A percentile compares a stretch with the other conserved stretches of the same genome.
These are phyloP conservation scores for Aspergillus ruber DNA, from an alignment of 2,329 filamentous ascomycete genomes.

Conservation along the genomic window DNA sequence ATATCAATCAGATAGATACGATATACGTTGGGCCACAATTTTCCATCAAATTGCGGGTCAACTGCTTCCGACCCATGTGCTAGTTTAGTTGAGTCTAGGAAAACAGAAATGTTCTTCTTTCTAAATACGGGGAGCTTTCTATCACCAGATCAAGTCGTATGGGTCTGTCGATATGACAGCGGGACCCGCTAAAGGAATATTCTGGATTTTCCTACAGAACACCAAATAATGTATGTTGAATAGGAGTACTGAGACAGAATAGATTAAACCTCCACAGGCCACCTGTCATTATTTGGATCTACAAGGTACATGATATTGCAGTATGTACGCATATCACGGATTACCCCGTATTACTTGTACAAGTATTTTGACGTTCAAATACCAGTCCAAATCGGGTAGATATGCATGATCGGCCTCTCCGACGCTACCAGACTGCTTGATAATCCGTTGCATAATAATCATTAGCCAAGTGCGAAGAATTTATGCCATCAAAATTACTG, in stretches of 20 bases:
- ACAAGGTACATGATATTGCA: background rate
- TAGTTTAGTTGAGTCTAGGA: no score
- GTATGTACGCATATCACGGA: background rate
- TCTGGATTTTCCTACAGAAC: background rate
- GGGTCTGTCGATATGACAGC: background rate
- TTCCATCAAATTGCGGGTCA: background rate
- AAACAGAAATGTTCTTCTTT: no score
- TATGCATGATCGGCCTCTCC: background rate
- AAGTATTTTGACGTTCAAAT: background rate
- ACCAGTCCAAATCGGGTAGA: background rate
- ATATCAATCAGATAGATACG: background rate
- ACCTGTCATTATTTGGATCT: background rate
- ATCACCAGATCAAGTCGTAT: background rate
- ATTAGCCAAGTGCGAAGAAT: no score
- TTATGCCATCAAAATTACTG: no score
- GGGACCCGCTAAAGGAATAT: background rate
- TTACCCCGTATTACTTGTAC: background rate
- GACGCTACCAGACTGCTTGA: background rate
- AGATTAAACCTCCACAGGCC: background rate
- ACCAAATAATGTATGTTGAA: background rate
- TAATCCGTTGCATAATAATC: no score
- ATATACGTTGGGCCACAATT: background rate
- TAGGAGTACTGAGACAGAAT: background rate
- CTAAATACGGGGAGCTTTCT: background rate
- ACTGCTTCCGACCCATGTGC: no score